Evolutionary conservation across 257 asterid genomes (phyloP), one percentile per base, ranked within the genome.

Genomic region (Rubia yunnanensis): DNA sequence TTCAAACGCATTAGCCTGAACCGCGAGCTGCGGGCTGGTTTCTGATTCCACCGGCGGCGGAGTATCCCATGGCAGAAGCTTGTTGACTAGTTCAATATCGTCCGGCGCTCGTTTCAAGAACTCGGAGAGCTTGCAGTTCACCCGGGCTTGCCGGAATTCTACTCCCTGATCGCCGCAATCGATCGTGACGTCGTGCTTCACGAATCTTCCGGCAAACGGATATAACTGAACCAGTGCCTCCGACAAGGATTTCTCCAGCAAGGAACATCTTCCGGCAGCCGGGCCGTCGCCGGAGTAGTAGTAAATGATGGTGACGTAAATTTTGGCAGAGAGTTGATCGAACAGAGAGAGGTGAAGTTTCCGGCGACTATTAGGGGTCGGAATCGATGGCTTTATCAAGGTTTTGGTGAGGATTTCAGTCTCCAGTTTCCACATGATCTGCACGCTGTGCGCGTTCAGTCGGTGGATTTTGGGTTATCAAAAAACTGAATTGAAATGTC

Each of bases 151-250:
- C 3, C 65, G 30, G 30, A 61, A 76, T 10, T 67, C 73, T 24
- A 24, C 72, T 1, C 80, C 80, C 18, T 65, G 32, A 35, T 76
- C 81, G 13, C 62, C 20, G 38, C 73, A 74, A 41, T 78, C 72
- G 14, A 77, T 48, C 0, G 50, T 0, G 64, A 39, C 56, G 24
- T 72, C 34, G 1, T 61, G 34, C 32, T 26, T 60, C 8, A 36
- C 20, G 58, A 46, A 60, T 60, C 75, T 60, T 34, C 76, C 80
- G 0, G 80, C 73, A 23, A 75, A 58, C 7, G 77, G 80, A 59
- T 78, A 72, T 48, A 62, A 68, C 9, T 24, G n/a, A 13, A 66
- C 49, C 38, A 76, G 41, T 7, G 76, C 63, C 58, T 32, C 54
- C 28, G 60, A 28, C 32, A 68, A 20, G 10, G 60, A 58, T 50